Evolutionary conservation across 371 early-diverging fungal genomes (phyloP).

Genomic region (Actinomucor elegans): DNA sequence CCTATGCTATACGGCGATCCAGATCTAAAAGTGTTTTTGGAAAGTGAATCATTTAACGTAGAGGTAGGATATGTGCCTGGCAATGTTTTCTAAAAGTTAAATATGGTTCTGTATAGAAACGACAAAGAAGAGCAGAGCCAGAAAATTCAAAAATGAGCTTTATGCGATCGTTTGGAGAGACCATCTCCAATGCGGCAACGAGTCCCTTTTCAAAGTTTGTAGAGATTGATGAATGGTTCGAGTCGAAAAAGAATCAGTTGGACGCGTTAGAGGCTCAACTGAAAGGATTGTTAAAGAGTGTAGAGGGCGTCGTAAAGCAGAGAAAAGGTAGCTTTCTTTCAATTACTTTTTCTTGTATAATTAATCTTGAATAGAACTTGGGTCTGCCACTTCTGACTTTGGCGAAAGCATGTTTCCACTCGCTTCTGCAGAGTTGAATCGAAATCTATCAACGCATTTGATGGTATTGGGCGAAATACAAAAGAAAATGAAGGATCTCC

Average conservation of each 20-base stretch:
- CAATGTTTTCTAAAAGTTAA: too few relatives aligned
- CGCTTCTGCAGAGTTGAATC: conserved; percentile 73
- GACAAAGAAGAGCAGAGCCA: conserved; percentile 50
- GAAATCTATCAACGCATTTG: conserved; percentile 61
- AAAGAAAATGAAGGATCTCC: conserved; percentile 74
- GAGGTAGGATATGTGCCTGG: too few relatives aligned
- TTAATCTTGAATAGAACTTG: conserved; percentile 67
- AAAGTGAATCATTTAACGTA: conserved; percentile 80
- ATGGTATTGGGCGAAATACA: conserved; percentile 76
- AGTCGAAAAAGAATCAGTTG: conserved; percentile 73
- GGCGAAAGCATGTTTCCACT: conserved; percentile 82
- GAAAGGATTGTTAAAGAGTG: conserved; percentile 74
- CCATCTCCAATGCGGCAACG: conserved; percentile 43
- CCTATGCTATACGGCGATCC: conserved; percentile 83
- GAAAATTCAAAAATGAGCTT: conserved; percentile 38
- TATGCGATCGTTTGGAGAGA: conserved; percentile 52
- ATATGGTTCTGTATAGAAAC: conserved; percentile 22
- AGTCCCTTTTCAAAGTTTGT: conserved; percentile 48
- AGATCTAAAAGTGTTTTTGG: conserved; percentile 84
- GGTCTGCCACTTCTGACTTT: conserved; percentile 76
- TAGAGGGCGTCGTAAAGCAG: conserved; percentile 81
- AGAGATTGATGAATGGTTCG: conserved; percentile 73
- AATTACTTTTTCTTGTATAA: background rate
- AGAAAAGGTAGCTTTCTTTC: conserved; percentile 57
- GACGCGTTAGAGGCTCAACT: conserved; percentile 87